phyloP scores from a whole-genome alignment of 768 basidiomycete species.

The Russula sp. region DNA sequence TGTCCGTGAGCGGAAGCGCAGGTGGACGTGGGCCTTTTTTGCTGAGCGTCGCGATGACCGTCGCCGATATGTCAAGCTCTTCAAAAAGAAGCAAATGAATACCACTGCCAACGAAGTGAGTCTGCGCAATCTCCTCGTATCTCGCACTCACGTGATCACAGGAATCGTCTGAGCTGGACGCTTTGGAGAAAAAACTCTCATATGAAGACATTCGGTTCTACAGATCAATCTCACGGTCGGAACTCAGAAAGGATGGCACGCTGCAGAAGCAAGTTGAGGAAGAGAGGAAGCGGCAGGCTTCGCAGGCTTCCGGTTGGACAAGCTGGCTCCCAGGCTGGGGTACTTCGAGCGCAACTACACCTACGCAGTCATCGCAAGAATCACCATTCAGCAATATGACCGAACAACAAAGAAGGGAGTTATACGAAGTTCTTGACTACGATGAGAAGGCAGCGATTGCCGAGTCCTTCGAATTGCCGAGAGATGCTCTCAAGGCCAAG shows the following conservation, averaged over 20 bases:
- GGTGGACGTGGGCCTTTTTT: conserved; percentile 94
- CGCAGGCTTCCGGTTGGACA: conserved; percentile 52
- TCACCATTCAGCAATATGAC: conserved; percentile 70
- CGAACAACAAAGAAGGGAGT: conserved; percentile 83
- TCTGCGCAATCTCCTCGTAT: conserved; percentile 8
- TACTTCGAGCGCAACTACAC: conserved; percentile 39
- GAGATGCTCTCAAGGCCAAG: conserved; percentile 75
- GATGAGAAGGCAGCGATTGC: conserved; percentile 80
- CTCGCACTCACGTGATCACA: conserved; percentile 33
- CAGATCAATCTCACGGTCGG: conserved; percentile 88
- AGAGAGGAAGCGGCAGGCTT: conserved; percentile 53
- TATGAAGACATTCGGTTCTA: conserved; percentile 98
- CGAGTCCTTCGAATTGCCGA: conserved; percentile 65
- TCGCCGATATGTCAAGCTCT: conserved; percentile 78
- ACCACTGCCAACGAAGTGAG: conserved; percentile 55
- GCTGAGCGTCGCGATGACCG: conserved; percentile 85
- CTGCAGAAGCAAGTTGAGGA: conserved; percentile 64
- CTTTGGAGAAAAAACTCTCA: conserved; percentile 74
- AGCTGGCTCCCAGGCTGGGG: conserved; percentile 76
- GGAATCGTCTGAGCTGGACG: conserved; percentile 55
- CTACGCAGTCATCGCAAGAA: conserved; percentile 46
- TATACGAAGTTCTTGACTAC: conserved; percentile 88
- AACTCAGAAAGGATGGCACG: conserved; percentile 79
- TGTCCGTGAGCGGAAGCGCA: conserved; percentile 74
- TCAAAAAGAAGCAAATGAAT: conserved; percentile 67